Conservation (phyloP, 1,284 basidiomycete species). For the Volvariella surrecta region DNA sequence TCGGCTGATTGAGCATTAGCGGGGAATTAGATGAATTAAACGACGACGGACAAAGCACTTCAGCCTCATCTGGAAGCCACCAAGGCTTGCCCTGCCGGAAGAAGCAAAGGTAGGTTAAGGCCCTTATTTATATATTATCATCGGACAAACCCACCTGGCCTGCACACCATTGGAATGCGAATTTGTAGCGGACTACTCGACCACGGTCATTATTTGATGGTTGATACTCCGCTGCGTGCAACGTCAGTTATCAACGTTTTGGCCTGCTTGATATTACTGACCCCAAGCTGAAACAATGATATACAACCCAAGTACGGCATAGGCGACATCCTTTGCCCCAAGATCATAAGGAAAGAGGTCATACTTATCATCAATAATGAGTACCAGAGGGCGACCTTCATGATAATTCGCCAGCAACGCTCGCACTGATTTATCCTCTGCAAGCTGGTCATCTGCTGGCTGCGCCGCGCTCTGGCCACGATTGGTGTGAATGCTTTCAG, state of each 20-base stretch:
- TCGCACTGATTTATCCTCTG: conserved; percentile 58
- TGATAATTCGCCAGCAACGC: conserved; percentile 51
- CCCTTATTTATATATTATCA: not conserved
- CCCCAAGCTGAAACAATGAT: conserved; percentile 67
- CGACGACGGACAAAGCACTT: no score
- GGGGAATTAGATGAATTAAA: no score
- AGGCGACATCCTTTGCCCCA: conserved; percentile 38
- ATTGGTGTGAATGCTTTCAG: conserved; percentile 39
- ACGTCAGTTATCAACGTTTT: not conserved
- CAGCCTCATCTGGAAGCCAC: conserved; percentile 29
- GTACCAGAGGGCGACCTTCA: conserved; percentile 45
- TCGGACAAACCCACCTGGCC: conserved; percentile 39
- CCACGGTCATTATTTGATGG: conserved; percentile 33
- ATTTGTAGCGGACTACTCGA: conserved; percentile 62
- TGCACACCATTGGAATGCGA: conserved; percentile 73
- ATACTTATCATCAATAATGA: conserved; percentile 68
- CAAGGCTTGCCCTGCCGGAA: conserved; percentile 35
- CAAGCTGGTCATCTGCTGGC: conserved; percentile 51
- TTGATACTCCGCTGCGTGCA: conserved; percentile 52
- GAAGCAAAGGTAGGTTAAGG: not conserved
- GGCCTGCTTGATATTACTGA: conserved; percentile 25
- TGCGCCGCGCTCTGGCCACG: conserved; percentile 28
- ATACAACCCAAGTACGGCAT: conserved; percentile 68
- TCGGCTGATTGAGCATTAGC: no score
- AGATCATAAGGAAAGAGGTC: conserved; percentile 63